Evolutionary conservation across 305 asterid species (phyloP).

Genomic region (Fraxinus nigra): DNA sequence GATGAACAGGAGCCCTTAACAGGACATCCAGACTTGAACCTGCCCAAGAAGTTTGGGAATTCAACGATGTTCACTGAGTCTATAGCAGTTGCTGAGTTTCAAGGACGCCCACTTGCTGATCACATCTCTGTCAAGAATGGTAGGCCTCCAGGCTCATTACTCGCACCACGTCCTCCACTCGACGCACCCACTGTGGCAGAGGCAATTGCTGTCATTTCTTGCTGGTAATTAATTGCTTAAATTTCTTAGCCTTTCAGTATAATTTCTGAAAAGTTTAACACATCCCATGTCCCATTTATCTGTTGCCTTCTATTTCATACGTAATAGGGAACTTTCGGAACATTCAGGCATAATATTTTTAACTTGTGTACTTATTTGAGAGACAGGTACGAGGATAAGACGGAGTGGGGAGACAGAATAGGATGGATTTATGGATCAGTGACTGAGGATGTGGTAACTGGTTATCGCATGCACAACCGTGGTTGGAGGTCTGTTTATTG

Average conservation of each 20-base stretch:
- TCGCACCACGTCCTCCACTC: conserved; percentile 66
- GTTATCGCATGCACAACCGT: conserved; percentile 99
- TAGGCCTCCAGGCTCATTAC: conserved; percentile 84
- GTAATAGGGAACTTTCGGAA: too few relatives aligned
- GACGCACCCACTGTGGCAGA: conserved; percentile 98
- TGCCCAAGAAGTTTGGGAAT: conserved; percentile 82
- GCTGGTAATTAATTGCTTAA: conserved; percentile 54
- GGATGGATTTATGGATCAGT: conserved; percentile 99
- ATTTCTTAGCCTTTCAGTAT: neutral
- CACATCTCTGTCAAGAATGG: conserved; percentile 86
- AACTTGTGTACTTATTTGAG: neutral
- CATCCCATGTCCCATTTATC: too few relatives aligned
- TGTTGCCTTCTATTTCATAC: too few relatives aligned
- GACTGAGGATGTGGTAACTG: conserved; percentile 96
- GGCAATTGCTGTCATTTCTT: conserved; percentile 93
- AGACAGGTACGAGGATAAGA: conserved; percentile 82
- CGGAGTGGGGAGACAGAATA: conserved; percentile 97
- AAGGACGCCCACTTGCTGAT: conserved; percentile 93
- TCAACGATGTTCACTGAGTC: conserved; percentile 81
- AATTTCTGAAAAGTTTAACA: too few relatives aligned
- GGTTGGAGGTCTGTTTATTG: conserved; percentile 97
- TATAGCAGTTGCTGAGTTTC: conserved; percentile 87
- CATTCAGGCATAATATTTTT: neutral
- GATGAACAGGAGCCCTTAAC: conserved; percentile 69
- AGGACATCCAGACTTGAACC: conserved; percentile 65